phyloP scores from a whole-genome alignment of 495 filamentous ascomycete species.

The Terfezia claveryi region DNA sequence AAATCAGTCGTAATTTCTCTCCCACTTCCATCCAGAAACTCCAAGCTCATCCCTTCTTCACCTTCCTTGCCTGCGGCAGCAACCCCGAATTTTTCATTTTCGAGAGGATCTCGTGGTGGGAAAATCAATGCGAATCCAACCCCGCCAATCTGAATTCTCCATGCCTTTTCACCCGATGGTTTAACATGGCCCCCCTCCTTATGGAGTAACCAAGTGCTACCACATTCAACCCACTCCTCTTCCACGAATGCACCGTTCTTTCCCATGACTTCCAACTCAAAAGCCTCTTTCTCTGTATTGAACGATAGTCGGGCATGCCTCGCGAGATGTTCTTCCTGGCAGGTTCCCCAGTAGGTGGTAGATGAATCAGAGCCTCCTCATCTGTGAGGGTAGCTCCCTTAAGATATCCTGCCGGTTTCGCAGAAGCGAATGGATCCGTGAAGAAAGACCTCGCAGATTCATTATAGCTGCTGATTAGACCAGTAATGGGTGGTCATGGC shows the following conservation, averaged over 20 bases:
- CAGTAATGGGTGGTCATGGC: neutral
- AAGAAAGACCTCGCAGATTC: neutral
- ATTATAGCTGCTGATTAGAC: neutral
- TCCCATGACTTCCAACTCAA: slow-evolving; percentile 61
- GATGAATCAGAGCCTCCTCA: slow-evolving; percentile 15
- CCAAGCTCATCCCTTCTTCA: neutral
- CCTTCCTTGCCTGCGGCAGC: neutral
- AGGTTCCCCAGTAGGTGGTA: slow-evolving; percentile 4
- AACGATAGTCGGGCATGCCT: slow-evolving; percentile 68
- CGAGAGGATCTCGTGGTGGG: neutral
- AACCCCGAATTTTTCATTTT: neutral
- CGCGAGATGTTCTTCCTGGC: slow-evolving; percentile 51
- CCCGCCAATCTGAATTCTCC: slow-evolving; percentile 9
- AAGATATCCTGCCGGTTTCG: neutral
- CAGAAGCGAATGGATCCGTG: neutral
- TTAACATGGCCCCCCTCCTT: neutral
- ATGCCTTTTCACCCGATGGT: neutral
- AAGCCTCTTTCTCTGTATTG: slow-evolving; percentile 48
- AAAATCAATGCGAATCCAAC: slow-evolving; percentile 14
- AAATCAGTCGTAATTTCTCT: neutral
- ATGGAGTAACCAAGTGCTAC: slow-evolving; percentile 13
- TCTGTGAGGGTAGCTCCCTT: neutral
- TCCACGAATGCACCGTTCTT: slow-evolving; percentile 74
- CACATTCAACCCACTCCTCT: slow-evolving; percentile 29
- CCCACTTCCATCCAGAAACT: neutral